Conservation (phyloP, 345 rosid genomes). For the Syzygium aqueum region DNA sequence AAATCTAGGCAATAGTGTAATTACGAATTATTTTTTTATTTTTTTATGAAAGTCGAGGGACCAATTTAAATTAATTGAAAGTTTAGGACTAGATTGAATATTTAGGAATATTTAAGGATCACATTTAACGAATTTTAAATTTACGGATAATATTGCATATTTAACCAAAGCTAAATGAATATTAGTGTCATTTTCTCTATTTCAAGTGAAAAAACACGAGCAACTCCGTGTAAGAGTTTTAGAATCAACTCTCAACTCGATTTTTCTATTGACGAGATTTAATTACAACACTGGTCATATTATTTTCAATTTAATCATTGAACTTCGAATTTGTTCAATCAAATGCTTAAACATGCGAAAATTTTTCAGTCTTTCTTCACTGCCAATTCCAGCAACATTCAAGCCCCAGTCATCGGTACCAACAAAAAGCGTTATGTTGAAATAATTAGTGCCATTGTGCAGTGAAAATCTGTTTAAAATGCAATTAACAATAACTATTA, state of each 20-base stretch:
- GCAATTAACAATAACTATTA: background rate
- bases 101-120: background rate
- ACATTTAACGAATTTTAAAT: background rate
- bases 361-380: background rate
- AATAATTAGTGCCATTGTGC: background rate
- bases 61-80: background rate
- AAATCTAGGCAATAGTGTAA: background rate
- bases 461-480: background rate
- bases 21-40: background rate
- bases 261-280: background rate
- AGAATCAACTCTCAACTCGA: background rate
- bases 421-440: background rate
- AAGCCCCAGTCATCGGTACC: background rate
- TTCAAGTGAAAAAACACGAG: background rate
- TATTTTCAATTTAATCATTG: background rate
- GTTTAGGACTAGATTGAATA: background rate
- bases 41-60: background rate
- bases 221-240: background rate
- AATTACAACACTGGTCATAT: background rate
- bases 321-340: background rate
- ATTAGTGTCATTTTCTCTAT: background rate
- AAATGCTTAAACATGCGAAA: background rate
- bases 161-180: background rate
- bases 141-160: background rate
- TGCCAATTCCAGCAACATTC: background rate